These are phyloP conservation scores for Globisporangium viniferum DNA, from an alignment of 352 stramenopile genomes.

Conservation along the genomic window DNA sequence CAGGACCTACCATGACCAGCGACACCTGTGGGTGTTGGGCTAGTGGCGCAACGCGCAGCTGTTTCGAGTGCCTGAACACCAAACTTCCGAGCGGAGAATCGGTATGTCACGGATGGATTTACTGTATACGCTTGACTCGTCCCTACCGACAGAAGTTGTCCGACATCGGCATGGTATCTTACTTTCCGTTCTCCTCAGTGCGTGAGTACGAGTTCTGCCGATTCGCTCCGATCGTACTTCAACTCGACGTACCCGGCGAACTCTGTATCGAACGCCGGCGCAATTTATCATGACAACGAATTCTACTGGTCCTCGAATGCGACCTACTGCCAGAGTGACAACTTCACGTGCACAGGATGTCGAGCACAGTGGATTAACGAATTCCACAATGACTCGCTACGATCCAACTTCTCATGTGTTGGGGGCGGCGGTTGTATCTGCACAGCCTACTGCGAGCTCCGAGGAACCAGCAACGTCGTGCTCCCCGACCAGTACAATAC, in stretches of 20 bases:
- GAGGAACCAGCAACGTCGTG: neutral
- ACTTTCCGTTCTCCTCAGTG: constrained; percentile 12
- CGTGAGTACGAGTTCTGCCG: constrained; percentile 19
- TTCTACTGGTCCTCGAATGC: no score
- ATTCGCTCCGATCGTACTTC: neutral
- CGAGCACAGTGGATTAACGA: neutral
- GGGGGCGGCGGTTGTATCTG: constrained; percentile 40
- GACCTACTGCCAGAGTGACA: no score
- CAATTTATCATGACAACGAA: constrained; percentile 13
- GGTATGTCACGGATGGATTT: constrained; percentile 10
- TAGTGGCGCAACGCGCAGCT: constrained; percentile 16
- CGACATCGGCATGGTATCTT: neutral
- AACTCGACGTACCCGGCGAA: constrained; percentile 16
- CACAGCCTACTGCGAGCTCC: constrained; percentile 29
- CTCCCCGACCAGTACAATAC: neutral
- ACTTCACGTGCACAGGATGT: constrained; percentile 12
- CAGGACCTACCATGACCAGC: neutral
- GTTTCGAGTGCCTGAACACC: constrained; percentile 28
- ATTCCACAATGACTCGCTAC: no score
- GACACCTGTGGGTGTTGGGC: constrained; percentile 3
- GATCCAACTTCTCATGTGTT: constrained; percentile 24
- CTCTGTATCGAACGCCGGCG: constrained; percentile 28
- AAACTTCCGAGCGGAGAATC: constrained; percentile 22
- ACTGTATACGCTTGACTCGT: neutral
- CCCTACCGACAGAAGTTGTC: neutral